phyloP scores from a whole-genome alignment of 331 rosid genomes.

The Acacia concinna region DNA sequence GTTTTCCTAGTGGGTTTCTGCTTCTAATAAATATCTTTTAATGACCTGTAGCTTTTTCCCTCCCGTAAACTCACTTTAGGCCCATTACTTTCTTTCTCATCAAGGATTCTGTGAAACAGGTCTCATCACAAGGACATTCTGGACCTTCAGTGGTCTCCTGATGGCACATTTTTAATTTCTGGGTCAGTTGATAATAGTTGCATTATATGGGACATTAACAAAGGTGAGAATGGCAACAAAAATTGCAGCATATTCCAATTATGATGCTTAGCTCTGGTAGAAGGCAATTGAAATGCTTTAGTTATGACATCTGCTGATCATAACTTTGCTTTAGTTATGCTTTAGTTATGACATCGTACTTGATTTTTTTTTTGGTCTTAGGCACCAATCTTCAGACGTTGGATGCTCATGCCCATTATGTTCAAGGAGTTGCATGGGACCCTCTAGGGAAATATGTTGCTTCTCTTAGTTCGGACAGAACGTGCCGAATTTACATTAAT shows the following conservation, averaged over 20 bases:
- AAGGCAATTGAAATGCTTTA: conserved; percentile 26
- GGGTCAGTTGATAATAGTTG: conserved; percentile 96
- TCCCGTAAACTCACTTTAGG: neutral
- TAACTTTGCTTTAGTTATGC: conserved; percentile 6
- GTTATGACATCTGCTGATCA: conserved; percentile 6
- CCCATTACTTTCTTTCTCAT: conserved; percentile 30
- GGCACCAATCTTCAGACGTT: conserved; percentile 86
- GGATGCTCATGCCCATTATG: conserved; percentile 88
- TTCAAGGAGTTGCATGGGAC: conserved; percentile 98
- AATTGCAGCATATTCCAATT: neutral
- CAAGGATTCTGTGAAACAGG: conserved; percentile 44
- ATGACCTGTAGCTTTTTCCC: neutral
- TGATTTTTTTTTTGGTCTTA: conserved; percentile 39
- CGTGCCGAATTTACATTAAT: conserved; percentile 76
- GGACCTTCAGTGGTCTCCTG: conserved; percentile 85
- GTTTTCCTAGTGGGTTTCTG: neutral
- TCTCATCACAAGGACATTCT: conserved; percentile 89
- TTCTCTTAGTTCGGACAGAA: conserved; percentile 91
- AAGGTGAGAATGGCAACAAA: conserved; percentile 48
- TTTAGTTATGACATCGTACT: conserved; percentile 11
- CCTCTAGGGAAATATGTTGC: conserved; percentile 75
- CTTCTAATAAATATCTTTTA: neutral
- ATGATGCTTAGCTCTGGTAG: neutral
- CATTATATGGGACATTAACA: conserved; percentile 90
- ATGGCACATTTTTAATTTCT: conserved; percentile 66